Evolutionary conservation across 2,329 filamentous ascomycete species (phyloP).

Genomic region (Penicillium olsonii): DNA sequence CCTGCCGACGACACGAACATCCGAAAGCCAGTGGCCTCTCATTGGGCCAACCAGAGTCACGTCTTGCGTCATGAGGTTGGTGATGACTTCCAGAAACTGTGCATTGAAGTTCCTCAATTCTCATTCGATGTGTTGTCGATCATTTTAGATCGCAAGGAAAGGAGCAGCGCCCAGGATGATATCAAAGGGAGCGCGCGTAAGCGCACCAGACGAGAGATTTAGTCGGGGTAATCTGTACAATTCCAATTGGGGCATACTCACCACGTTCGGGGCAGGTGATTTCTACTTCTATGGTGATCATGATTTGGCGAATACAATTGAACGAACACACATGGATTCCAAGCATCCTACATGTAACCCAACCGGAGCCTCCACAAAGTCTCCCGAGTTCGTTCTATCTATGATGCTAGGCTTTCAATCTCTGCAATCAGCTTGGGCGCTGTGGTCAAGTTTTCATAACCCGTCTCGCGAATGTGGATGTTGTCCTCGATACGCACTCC

Average conservation of each 20-base stretch:
- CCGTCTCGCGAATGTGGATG: conserved; percentile 74
- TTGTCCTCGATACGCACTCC: conserved; percentile 94
- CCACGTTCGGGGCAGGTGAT: too few relatives aligned
- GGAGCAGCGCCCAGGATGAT: conserved; percentile 36
- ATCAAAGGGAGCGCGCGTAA: conserved; percentile 43
- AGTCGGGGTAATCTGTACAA: conserved; percentile 4
- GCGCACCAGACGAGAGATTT: conserved; percentile 36
- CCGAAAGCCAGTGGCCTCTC: conserved; percentile 80
- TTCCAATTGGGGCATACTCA: neutral
- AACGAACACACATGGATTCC: too few relatives aligned
- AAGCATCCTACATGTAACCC: neutral
- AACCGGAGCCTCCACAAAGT: too few relatives aligned
- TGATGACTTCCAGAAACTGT: conserved; percentile 79
- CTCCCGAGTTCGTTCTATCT: conserved; percentile 7
- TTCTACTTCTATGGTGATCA: too few relatives aligned
- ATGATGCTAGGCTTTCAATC: conserved; percentile 53
- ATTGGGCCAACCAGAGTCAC: conserved; percentile 82
- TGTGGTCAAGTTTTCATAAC: conserved; percentile 79
- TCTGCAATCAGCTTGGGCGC: conserved; percentile 73
- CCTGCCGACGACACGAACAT: conserved; percentile 68
- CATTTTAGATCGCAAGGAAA: conserved; percentile 49
- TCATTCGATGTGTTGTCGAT: conserved; percentile 83
- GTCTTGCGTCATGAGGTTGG: conserved; percentile 83
- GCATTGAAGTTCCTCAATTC: conserved; percentile 87
- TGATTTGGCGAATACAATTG: too few relatives aligned